Base-by-base conservation (phyloP, 192 early-diverging fungal genomes). In the Funneliformis mosseae region DNA sequence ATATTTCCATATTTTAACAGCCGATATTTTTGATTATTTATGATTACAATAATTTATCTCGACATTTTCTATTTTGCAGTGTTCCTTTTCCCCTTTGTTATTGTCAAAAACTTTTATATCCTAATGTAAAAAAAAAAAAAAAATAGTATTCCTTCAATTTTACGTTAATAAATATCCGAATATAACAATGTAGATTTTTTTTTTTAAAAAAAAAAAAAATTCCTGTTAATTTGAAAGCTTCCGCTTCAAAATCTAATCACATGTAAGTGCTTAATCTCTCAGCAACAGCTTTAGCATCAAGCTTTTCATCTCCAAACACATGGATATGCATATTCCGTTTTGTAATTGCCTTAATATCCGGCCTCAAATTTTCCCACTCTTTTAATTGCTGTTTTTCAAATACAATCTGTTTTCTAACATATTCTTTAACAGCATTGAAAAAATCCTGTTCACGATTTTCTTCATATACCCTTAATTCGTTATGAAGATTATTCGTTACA, bases 301-400 rank as follows among this genome's bases (percentile, higher is more conserved):
- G 64, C 1, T 78, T 66, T 63, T 78, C 77, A 43, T 78, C 45
- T 33, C 45, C 62, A 43, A 69, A 25, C 14, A 27, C 27, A 46
- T 81, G 59, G 10, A 67, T 46, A 42, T 38, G 42, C 80, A 81
- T 68, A 59, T 78, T 76, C 33, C 66, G 46, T 23, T 77, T 63
- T 5, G 81, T 81, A 61, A 81, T 76, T 14, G 76, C 76, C n/a
- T 70, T 67, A 38, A 89, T 82, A 59, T 77, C 78, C 2, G 84
- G 79, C 23, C 55, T 25, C 18, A 82, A 79, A 42, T 76, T 55
- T 69, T 72, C 79, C 74, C 71, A 81, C 46, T 84, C 85, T 74
- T 87, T 84, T 33, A 87, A 68, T 63, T 87, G 84, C 4, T 83
- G 82, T 71, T 81, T 79, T 60, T 87, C 85, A 62, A 83, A 87